Conservation (phyloP, 2,329 filamentous ascomycete genomes). For the Arthrobotrys sinensis region DNA sequence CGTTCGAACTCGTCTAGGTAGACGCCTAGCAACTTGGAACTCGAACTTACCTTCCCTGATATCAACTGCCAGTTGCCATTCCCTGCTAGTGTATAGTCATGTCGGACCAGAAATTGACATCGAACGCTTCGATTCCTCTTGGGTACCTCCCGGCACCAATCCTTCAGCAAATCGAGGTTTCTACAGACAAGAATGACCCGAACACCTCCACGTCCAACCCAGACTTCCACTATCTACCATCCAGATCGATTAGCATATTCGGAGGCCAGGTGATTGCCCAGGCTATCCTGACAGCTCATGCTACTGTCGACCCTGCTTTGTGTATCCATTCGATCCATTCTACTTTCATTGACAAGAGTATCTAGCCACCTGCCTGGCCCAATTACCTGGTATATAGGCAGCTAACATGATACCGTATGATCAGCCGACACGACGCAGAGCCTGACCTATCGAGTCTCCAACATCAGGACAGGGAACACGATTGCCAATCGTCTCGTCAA, state of each 20-base stretch:
- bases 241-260: slow-evolving; percentile 47
- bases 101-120: background rate
- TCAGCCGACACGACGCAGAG: slow-evolving; percentile 42
- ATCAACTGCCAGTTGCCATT: background rate
- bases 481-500: slow-evolving; percentile 39
- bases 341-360: slow-evolving; percentile 55
- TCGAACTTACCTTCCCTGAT: background rate
- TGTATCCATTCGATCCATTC: slow-evolving; percentile 42
- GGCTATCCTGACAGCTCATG: slow-evolving; percentile 34
- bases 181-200: slow-evolving; percentile 36
- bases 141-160: slow-evolving; percentile 20
- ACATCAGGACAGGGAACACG: slow-evolving; percentile 38
- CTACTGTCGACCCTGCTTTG: slow-evolving; percentile 28
- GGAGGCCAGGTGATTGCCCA: slow-evolving; percentile 53
- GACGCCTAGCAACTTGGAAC: background rate
- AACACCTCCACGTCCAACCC: slow-evolving; percentile 29
- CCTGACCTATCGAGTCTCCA: slow-evolving; percentile 34
- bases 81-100: background rate
- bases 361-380: background rate
- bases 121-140: background rate
- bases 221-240: slow-evolving; percentile 40
- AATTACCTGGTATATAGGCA: background rate
- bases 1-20: background rate
- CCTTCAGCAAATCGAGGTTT: slow-evolving; percentile 36
- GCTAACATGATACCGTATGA: slow-evolving; percentile 5